Evolutionary conservation across 495 filamentous ascomycete genomes (phyloP).

Genomic region (Beverwykella pulmonaria): DNA sequence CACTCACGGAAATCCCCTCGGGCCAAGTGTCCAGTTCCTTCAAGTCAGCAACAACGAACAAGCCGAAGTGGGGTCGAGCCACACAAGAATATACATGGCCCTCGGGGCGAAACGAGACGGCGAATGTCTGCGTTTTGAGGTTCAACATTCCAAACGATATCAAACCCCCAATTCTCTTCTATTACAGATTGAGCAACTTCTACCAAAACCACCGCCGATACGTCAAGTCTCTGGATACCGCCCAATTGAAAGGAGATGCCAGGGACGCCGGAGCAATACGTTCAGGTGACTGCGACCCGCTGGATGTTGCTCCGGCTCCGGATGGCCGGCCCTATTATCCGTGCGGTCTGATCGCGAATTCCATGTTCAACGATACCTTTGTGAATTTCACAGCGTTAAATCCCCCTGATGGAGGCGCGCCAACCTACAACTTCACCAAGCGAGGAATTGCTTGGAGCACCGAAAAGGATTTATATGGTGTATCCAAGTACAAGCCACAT

Average conservation of each 20-base stretch:
- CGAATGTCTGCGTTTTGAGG: conserved; percentile 63
- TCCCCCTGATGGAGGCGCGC: conserved; percentile 10
- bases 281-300: conserved; percentile 71
- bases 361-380: conserved; percentile 95
- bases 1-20: conserved; percentile 41
- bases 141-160: conserved; percentile 81
- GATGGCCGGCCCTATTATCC: conserved; percentile 76
- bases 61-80: conserved; percentile 33
- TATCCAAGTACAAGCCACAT: conserved; percentile 62
- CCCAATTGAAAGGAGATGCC: conserved; percentile 77
- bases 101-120: not conserved
- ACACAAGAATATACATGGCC: conserved; percentile 21
- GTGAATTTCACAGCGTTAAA: conserved; percentile 71
- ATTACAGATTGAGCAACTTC: conserved; percentile 96
- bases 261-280: conserved; percentile 63
- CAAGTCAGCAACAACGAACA: conserved; percentile 49
- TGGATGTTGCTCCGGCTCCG: conserved; percentile 58
- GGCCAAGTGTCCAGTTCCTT: conserved; percentile 67
- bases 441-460: conserved; percentile 82
- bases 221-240: conserved; percentile 79
- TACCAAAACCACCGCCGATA: conserved; percentile 99
- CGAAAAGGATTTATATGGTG: conserved; percentile 75
- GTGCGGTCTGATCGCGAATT: conserved; percentile 95
- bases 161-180: conserved; percentile 78
- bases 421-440: conserved; percentile 72